Base-by-base conservation (phyloP, 2,329 filamentous ascomycete species). In the Monilinia laxa region DNA sequence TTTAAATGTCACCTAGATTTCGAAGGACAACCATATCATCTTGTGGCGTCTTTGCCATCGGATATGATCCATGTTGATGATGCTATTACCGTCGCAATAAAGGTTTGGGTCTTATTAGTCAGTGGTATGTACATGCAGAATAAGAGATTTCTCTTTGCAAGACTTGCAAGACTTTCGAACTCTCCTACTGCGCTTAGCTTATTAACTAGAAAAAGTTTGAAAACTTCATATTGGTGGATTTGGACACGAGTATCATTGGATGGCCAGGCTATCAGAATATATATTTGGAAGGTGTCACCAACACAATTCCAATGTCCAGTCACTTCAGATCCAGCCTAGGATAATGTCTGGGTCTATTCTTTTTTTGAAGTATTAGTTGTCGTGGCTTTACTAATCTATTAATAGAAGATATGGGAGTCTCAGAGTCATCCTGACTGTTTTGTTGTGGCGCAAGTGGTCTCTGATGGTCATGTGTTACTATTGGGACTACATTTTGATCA, bases 161-260 rank as follows among this genome's bases (percentile, higher is more conserved):
- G n/a, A n/a, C n/a, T n/a, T 80, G 56, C 49, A 69, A 68, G 85
- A 88, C 55, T 75, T 81, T 0, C 77, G 80, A 38, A 85, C 85
- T 0, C 71, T 88, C 68, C 73, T 87, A 14, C 70, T 88, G 47
- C 74, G 87, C 31, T 35, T 35, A n/a, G 79, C 81, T 0, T 84
- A 82, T 75, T 88, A 84, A 84, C 85, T 83, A 81, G 82, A 12
- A 81, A 81, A 82, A 68, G 73, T 83, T 18, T 79, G 77, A 18
- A 72, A 76, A 16, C 73, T 76, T 23, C 55, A 10, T 72, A 76
- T 12, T 86, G 83, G 84, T 86, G 82, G 80, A 68, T 83, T 18
- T 76, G 78, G 55, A 75, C 78, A 62, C 77, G 84, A 56, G 79
- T 80, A 5, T 69, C 77, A 38, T 70, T 85, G 0, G 82, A 85